phyloP scores from a whole-genome alignment of 2,329 filamentous ascomycete species.

The Monilinia vaccinii-corymbosi region DNA sequence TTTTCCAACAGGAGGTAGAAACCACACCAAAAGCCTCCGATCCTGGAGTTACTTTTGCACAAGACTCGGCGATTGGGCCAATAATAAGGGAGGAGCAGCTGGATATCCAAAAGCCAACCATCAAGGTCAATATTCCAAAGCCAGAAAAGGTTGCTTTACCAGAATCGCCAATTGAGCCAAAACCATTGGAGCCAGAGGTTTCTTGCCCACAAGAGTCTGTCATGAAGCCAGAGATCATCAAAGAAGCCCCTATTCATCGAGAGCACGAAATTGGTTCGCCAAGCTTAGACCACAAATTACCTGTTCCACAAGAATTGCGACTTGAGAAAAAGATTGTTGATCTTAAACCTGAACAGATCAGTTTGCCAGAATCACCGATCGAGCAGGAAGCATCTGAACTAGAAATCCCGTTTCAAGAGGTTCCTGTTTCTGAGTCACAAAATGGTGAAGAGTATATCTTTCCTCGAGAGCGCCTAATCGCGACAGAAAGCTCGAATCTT shows the following conservation, averaged over 20 bases:
- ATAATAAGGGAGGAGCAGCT: neutral
- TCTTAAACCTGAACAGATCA: neutral
- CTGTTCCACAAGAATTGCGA: neutral
- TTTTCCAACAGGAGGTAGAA: neutral
- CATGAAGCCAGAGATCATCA: neutral
- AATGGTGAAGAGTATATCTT: neutral
- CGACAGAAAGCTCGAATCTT: neutral
- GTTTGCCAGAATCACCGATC: neutral
- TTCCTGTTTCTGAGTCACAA: neutral
- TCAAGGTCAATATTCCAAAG: neutral
- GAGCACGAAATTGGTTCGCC: neutral
- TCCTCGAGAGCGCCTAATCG: neutral
- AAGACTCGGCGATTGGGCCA: neutral
- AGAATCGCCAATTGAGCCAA: neutral
- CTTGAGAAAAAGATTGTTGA: neutral
- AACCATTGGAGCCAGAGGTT: neutral
- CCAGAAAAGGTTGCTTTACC: slow-evolving; percentile 1
- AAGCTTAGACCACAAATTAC: neutral
- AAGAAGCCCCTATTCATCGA: neutral
- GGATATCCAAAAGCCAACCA: neutral
- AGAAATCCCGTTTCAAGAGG: neutral
- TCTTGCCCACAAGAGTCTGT: neutral
- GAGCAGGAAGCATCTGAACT: neutral
- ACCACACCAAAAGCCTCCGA: neutral
- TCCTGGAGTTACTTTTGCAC: neutral